A percentile compares a stretch with the other conserved stretches of the same genome.
These are phyloP conservation scores for Xylaria grammica DNA, from an alignment of 495 filamentous ascomycete genomes.

Conservation along the genomic window DNA sequence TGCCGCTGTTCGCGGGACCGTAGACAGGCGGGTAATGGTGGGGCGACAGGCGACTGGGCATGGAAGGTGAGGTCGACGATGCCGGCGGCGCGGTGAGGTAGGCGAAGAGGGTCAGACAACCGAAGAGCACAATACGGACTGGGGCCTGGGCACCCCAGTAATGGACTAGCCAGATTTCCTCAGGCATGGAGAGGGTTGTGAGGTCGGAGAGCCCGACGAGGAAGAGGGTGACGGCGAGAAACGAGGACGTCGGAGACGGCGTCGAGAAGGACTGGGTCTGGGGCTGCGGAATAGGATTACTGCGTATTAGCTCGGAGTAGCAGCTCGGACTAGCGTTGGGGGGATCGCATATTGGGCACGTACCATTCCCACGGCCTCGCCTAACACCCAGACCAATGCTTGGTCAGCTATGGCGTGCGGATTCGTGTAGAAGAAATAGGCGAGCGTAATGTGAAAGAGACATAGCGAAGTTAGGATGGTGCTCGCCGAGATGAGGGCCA, in stretches of 20 bases:
- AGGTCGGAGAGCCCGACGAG: slow-evolving; percentile 74
- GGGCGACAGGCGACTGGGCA: no score
- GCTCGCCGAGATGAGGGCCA: slow-evolving; percentile 79
- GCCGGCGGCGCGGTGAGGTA: slow-evolving; percentile 60
- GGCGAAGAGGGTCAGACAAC: slow-evolving; percentile 68
- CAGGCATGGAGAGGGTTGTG: slow-evolving; percentile 70
- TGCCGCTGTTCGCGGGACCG: slow-evolving; percentile 44
- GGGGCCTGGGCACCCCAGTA: slow-evolving; percentile 77
- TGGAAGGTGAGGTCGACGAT: no score
- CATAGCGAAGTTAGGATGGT: slow-evolving; percentile 78
- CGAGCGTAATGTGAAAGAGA: slow-evolving; percentile 80
- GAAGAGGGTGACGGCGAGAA: slow-evolving; percentile 72
- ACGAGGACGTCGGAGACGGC: slow-evolving; percentile 69
- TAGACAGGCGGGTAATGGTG: slow-evolving; percentile 28
- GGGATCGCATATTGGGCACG: no score
- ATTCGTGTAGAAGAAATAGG: slow-evolving; percentile 78
- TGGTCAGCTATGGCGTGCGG: slow-evolving; percentile 75
- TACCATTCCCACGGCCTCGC: slow-evolving; percentile 82
- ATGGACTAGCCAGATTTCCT: slow-evolving; percentile 63
- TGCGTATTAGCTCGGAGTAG: slow-evolving; percentile 11
- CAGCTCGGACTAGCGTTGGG: no score
- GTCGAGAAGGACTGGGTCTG: slow-evolving; percentile 61
- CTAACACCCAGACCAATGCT: slow-evolving; percentile 79
- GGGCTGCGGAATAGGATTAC: slow-evolving; percentile 35
- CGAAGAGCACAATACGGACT: slow-evolving; percentile 69